A percentile compares a stretch with the other conserved stretches of the same genome.
These are phyloP conservation scores for Pouteria glomerata DNA, from an alignment of 148 eudicot genomes.

Conservation along the genomic window DNA sequence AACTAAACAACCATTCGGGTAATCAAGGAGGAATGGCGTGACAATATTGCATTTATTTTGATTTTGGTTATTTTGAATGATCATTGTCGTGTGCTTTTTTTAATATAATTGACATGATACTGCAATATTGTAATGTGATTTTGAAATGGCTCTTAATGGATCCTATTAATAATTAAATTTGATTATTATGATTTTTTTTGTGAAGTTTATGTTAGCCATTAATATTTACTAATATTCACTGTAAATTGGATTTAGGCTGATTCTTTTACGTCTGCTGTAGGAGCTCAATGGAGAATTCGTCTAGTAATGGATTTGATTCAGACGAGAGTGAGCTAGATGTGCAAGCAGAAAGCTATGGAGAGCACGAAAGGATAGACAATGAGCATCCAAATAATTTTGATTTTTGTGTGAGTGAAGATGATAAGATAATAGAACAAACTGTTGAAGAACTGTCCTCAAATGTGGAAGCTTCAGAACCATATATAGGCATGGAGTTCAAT, in stretches of 20 bases:
- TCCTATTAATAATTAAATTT: no score
- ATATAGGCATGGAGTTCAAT: conserved; percentile 3
- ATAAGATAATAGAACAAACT: neutral
- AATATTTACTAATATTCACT: neutral
- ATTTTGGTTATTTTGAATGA: neutral
- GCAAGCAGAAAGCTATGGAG: neutral
- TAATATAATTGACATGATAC: neutral
- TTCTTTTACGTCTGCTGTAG: neutral
- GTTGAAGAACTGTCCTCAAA: neutral
- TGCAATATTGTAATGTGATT: neutral
- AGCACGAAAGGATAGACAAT: neutral
- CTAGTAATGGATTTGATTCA: conserved; percentile 3
- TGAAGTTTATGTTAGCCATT: neutral
- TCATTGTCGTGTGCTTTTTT: neutral
- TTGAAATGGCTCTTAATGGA: no score
- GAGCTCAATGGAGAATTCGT: neutral
- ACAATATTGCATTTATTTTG: no score
- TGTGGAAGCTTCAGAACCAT: neutral
- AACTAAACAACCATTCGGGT: no score
- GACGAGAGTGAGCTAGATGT: conserved; percentile 6
- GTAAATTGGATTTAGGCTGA: neutral
- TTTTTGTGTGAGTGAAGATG: neutral
- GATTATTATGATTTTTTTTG: neutral
- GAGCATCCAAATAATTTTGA: conserved; percentile 1
- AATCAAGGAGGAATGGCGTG: no score